A percentile compares a stretch with the other conserved stretches of the same genome.
Evolutionary conservation across 1,139 yeast species (phyloP).

Genomic region (Insectozyma bohioensis): DNA sequence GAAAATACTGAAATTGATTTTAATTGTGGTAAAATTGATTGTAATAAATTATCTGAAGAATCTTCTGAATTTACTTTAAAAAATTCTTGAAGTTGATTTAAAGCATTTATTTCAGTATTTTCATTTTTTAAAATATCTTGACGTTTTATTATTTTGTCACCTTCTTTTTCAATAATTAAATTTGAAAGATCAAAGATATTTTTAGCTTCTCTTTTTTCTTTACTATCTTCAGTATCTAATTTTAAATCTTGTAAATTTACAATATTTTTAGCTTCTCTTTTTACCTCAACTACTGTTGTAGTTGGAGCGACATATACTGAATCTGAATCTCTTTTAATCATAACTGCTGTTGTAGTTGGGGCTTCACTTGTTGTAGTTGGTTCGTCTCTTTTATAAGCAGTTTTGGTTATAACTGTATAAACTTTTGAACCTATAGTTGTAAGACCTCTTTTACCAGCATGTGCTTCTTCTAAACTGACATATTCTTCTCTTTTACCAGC

Average conservation of each 20-base stretch:
- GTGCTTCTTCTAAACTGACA: no score
- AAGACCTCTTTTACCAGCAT: no score
- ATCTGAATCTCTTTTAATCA: no score
- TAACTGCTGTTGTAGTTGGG: constrained; percentile 21
- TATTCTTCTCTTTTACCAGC: constrained; percentile 8
- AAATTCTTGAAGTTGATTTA: no score
- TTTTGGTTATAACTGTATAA: no score
- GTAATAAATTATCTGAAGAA: constrained; percentile 21
- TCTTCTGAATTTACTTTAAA: constrained; percentile 14
- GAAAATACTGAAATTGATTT: constrained; percentile 50
- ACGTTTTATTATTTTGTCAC: constrained; percentile 5
- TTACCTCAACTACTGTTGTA: constrained; percentile 17
- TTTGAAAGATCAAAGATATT: constrained; percentile 16
- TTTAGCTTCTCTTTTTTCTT: constrained; percentile 20
- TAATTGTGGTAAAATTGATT: constrained; percentile 44
- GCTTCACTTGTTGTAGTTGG: no score
- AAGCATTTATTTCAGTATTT: no score
- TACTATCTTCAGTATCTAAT: constrained; percentile 6
- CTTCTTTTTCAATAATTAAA: constrained; percentile 3
- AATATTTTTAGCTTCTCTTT: constrained; percentile 25
- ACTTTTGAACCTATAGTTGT: no score
- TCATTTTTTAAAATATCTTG: constrained; percentile 6
- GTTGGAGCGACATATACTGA: no score
- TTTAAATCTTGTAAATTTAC: constrained; percentile 18
- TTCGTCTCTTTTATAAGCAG: no score